Base-by-base conservation (phyloP, 148 eudicot species). In the Bassia scoparia region DNA sequence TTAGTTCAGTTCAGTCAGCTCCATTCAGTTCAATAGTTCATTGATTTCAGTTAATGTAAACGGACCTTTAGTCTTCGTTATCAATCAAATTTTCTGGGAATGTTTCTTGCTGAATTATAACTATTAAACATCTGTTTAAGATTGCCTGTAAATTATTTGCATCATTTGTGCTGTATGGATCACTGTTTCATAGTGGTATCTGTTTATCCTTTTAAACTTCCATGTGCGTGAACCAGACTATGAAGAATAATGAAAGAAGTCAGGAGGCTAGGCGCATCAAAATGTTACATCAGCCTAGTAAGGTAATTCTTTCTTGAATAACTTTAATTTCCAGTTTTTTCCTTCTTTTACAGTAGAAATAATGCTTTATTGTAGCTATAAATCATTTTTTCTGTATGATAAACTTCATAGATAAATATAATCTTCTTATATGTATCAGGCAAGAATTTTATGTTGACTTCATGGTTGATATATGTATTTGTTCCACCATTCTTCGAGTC, bases 201-300 rank as follows among this genome's bases (percentile, higher is more conserved):
- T 34, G 3, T 31, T 68, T 67, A 27, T 72, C 48, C 59, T 58
- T 50, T 67, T 30, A 61, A 37, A 67, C 26, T 44, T 33, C 60
- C 38, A 5, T 41, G 12, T 59, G 38, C 76, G 69, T 80, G 59
- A 63, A 70, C 83, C 92, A 97, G 97, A 96, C 79, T 71, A 86
- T 68, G 99, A 92, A 72, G 94, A 87, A 81, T 77, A 76, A 86
- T 96, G 96, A 89, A 86, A 81, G 99, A 96, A 80, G 99, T 96
- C 99, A 96, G 72, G 99, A 90, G 80, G 99, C 99, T 70, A 88
- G 99, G 72, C 92, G 99, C 43, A 96, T 96, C 84, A 92, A 87
- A 86, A 96, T 96, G 97, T 82, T 96, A 74, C 99, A 96, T 89
- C 99, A 88, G 75, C 99, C 99, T 55, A 96, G 99, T 88, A 90